Evolutionary conservation across 306 rosid species (phyloP), one percentile per base, ranked within the genome.

Genomic region (Cucurbita moschata): DNA sequence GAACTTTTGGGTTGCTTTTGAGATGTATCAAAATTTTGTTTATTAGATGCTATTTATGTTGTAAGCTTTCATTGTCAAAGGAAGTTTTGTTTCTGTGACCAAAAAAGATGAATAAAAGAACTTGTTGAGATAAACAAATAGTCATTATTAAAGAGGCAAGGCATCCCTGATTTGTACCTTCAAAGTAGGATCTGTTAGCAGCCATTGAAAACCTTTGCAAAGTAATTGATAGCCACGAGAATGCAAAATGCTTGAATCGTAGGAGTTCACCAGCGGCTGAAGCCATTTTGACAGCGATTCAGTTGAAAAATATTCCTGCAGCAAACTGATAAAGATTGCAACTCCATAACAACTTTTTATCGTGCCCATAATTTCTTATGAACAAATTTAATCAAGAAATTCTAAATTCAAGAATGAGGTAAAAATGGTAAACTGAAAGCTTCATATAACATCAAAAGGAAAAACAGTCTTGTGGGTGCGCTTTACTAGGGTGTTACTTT

Each of bases 161-260:
- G 35, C 35, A 30, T 30, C 35, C 35, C 35, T 30, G 35, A 30
- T 30, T 30, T 10, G 44, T 16, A 89, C 94, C 96, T 86, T 84
- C 54, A 87, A 57, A 12, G 79, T 72, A 37, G 87, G 87, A 83
- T 89, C 94, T 16, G 77, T 71, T 72, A 72, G 88, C 65, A 86
- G 76, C 83, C 85, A 72, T 62, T 43, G 87, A 75, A 87, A 74
- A 74, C 88, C 90, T 51, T 86, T 79, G 56, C 60, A 55, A 52
- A 87, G 59, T 65, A 78, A 85, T 70, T 68, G 61, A 67, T 71
- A 83, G 66, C 92, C 92, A 3, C 55, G 73, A 18, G 87, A 79
- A 30, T 79, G 46, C 73, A 84, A 77, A 4, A 75, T 59, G 74
- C 71, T 86, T 37, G 87, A 65, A 75, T 71, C 85, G 71, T 23